Evolutionary conservation across 2,329 filamentous ascomycete species (phyloP), one percentile per base, ranked within the genome.

Genomic region (Fusarium citri): DNA sequence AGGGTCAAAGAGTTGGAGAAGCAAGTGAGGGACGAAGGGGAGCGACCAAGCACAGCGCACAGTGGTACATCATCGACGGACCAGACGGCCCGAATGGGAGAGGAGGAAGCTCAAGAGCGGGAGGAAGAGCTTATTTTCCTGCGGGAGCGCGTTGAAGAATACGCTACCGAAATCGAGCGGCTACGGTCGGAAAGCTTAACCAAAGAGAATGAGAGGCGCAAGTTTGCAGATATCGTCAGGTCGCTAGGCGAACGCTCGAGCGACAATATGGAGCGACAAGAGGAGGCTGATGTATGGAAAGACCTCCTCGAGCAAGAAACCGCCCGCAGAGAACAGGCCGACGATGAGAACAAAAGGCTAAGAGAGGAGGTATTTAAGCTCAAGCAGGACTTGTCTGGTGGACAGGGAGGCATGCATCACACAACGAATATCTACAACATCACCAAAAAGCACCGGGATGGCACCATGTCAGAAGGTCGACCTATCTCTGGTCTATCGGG

Each of bases 291-390:
- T 67, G 95, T 98, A 79, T 97, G 94, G 91, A 97, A 97, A 78
- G 95, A 98, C 74, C 88, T 98, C 66, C 87, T 98, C 26, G 94
- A 98, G 76, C 93, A 96, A 70, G 96, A 99, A 80, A 96, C 93
- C 4, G 91, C 92, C 6, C 89, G 94, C 30, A 89, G 95, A 61
- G 95, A 98, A 79, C 93, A 97, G 79, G 89, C 92, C 1, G 94
- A 98, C 72, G 93, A 97, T 43, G 94, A 98, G 71, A 94, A 94
- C 72, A 90, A 91, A 70, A 90, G 87, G 73, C 86, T 98, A 18
- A 89, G 93, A 9, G 94, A 97, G 59, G 95, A 99, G 76, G 83
- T 97, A 6, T 91, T 93, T 74, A 90, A 92, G 26, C 79, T 97
- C 43, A 89, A 88, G 77, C 87, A 88, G 65, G 88, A 91, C 54